Evolutionary conservation across 352 stramenopile genomes (phyloP).

Genomic region (Pythium plurisporium): DNA sequence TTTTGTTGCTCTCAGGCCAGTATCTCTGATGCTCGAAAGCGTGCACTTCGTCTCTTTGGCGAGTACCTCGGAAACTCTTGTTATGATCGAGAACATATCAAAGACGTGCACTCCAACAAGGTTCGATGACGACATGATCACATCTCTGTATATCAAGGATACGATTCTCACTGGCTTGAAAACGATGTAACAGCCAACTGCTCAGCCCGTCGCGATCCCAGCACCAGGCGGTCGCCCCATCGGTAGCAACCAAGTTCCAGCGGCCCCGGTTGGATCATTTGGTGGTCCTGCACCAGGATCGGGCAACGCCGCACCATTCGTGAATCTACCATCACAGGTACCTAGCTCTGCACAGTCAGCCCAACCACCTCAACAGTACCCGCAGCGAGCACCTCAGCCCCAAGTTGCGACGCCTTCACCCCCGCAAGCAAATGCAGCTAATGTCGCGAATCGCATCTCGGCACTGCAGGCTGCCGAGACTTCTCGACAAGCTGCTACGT

Average conservation of each 20-base stretch:
- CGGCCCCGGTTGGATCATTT: not conserved
- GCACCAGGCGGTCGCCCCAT: not conserved
- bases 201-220: conserved; percentile 12
- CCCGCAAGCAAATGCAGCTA: conserved; percentile 19
- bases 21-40: conserved; percentile 81
- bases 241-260: not conserved
- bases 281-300: not conserved
- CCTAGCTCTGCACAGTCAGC: not conserved
- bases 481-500: conserved; percentile 17
- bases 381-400: conserved; percentile 5
- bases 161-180: too few species aligned
- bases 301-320: not conserved
- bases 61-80: conserved; percentile 86
- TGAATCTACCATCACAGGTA: conserved; percentile 12
- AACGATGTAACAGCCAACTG: conserved; percentile 10
- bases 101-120: conserved; percentile 65
- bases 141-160: too few species aligned
- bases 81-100: conserved; percentile 85
- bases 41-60: conserved; percentile 74
- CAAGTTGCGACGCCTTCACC: conserved; percentile 23
- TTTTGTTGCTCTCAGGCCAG: conserved; percentile 29
- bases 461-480: conserved; percentile 29
- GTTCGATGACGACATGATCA: conserved; percentile 2
- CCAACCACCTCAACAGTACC: conserved; percentile 15
- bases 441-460: conserved; percentile 26